Evolutionary conservation across 208 protist species (phyloP).

Genomic region (Tritrichomonas musculus): DNA sequence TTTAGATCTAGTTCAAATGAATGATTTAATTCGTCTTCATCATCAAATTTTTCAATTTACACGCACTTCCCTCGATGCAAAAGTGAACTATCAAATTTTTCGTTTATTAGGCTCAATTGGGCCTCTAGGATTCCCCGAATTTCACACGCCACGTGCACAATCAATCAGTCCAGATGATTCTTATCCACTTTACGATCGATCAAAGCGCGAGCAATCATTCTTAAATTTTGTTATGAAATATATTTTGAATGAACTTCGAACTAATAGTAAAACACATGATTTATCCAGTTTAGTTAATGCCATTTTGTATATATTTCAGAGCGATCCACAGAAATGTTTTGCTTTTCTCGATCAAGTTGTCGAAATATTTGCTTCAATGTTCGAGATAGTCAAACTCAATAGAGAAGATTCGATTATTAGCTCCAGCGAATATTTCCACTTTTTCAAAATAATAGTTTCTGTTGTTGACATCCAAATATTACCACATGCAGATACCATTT

Average conservation of each 20-base stretch:
- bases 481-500: neutral
- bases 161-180: neutral
- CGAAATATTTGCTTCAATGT: neutral
- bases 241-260: neutral
- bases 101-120: slow-evolving; percentile 6
- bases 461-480: slow-evolving; percentile 4
- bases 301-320: slow-evolving; percentile 5
- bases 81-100: neutral
- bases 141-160: neutral
- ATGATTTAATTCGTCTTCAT: neutral
- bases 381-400: neutral
- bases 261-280: neutral
- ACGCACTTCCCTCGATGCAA: neutral
- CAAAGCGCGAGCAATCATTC: neutral
- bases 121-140: neutral
- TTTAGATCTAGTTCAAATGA: neutral
- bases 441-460: neutral
- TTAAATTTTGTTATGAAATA: slow-evolving; percentile 26
- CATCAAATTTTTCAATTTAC: neutral
- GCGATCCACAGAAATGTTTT: neutral
- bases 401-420: neutral
- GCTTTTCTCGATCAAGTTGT: neutral
- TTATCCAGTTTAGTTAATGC: neutral
- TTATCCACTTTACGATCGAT: neutral
- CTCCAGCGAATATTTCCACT: neutral